Percentiles rank a stretch among this genome's conserved stretches.
Conservation (phyloP, 768 basidiomycete genomes). For the Phanerochaete sordida region DNA sequence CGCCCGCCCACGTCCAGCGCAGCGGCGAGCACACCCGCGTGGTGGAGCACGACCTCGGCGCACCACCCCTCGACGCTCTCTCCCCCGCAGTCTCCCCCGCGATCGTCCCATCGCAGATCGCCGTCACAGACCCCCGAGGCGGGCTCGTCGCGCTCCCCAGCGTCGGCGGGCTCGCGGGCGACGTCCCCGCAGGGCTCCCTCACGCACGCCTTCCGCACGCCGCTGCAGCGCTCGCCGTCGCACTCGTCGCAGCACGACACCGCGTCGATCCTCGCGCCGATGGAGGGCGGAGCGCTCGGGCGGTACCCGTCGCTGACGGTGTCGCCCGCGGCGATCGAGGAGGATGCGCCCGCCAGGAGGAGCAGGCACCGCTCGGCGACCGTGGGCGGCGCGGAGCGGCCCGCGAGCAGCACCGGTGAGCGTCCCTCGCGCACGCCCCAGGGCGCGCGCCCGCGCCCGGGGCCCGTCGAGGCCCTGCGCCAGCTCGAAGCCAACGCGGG, state of each 20-base stretch:
- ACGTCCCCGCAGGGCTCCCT: slow-evolving; percentile 8
- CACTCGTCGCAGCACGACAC: background rate
- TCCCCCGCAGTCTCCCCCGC: background rate
- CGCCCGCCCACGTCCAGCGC: slow-evolving; percentile 14
- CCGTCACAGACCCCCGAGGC: too few species aligned
- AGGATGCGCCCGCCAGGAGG: slow-evolving; percentile 7
- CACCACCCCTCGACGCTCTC: slow-evolving; percentile 2
- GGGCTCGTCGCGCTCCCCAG: too few species aligned
- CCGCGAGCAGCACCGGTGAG: background rate
- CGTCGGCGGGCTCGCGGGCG: background rate
- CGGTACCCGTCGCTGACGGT: background rate
- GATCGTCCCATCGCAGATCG: background rate
- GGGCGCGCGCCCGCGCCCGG: slow-evolving; percentile 8
- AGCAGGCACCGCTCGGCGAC: slow-evolving; percentile 1
- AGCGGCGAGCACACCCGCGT: background rate
- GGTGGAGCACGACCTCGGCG: slow-evolving; percentile 4
- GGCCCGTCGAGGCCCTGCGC: slow-evolving; percentile 2
- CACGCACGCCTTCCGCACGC: slow-evolving; percentile 22
- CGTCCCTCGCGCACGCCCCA: slow-evolving; percentile 5
- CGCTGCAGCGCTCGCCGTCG: slow-evolving; percentile 15
- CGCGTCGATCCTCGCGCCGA: too few species aligned
- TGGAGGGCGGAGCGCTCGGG: too few species aligned
- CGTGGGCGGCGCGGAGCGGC: background rate
- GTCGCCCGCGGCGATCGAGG: background rate
- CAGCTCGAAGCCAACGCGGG: background rate